phyloP scores from a whole-genome alignment of 148 eudicot species.

The Rhododendron kiyosumense region DNA sequence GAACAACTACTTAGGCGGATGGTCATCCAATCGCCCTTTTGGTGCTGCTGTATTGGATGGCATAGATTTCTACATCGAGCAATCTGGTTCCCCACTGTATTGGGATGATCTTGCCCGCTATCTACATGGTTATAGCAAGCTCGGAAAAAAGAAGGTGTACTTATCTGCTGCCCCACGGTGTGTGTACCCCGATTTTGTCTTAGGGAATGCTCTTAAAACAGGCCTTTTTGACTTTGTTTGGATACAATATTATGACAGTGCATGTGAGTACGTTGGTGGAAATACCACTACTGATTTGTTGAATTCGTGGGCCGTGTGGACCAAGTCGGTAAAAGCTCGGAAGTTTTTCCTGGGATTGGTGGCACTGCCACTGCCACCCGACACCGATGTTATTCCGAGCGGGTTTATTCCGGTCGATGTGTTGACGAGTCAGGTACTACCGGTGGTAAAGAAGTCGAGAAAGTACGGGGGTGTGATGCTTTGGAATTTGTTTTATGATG shows the following conservation, averaged over 20 bases:
- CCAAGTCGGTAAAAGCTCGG: constrained; percentile 29
- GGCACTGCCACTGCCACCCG: neutral
- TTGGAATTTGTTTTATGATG: constrained; percentile 71
- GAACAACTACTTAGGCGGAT: constrained; percentile 57
- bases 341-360: constrained; percentile 37
- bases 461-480: constrained; percentile 91
- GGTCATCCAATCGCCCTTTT: constrained; percentile 36
- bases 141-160: constrained; percentile 32
- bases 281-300: constrained; percentile 29
- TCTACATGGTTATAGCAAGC: constrained; percentile 14
- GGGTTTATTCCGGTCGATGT: constrained; percentile 61
- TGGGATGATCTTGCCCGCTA: constrained; percentile 38
- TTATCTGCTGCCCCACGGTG: constrained; percentile 80
- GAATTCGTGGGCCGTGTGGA: constrained; percentile 59
- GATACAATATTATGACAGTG: constrained; percentile 60
- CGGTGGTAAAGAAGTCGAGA: constrained; percentile 39
- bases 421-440: constrained; percentile 43
- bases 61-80: constrained; percentile 56
- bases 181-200: constrained; percentile 50
- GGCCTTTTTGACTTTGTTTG: constrained; percentile 76
- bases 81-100: constrained; percentile 25
- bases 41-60: constrained; percentile 62
- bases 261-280: constrained; percentile 29
- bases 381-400: constrained; percentile 48
- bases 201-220: constrained; percentile 51